Percentiles rank a stretch among this genome's conserved stretches.
Evolutionary conservation across 352 stramenopile species (phyloP).

Genomic region (Achlya hypogyna): DNA sequence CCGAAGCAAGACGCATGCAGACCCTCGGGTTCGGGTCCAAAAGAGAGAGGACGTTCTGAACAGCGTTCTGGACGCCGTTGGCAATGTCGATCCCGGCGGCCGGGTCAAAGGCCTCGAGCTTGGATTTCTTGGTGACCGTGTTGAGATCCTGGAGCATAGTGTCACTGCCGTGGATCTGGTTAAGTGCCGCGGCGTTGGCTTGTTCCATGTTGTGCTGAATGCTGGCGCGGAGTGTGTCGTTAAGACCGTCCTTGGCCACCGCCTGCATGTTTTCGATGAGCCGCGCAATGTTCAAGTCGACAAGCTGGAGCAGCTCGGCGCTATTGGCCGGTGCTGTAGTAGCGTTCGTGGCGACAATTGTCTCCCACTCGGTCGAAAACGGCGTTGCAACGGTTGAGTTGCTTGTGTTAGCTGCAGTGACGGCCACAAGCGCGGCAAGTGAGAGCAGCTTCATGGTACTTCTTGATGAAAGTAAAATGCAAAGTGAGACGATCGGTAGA

Average conservation of each 20-base stretch:
- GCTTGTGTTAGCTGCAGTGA: too few species aligned
- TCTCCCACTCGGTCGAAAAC: too few species aligned
- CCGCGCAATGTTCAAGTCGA: background rate
- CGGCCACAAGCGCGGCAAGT: too few species aligned
- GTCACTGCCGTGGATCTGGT: background rate
- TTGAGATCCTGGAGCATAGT: background rate
- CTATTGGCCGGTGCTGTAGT: too few species aligned
- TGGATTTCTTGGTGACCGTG: background rate
- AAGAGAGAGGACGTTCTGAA: background rate
- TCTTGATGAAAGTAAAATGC: too few species aligned
- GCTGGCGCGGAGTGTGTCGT: background rate
- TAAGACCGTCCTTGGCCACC: conserved; percentile 1
- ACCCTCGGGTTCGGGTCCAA: background rate
- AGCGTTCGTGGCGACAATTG: too few species aligned
- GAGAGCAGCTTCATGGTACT: too few species aligned
- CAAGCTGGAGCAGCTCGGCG: background rate
- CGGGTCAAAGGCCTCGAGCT: background rate
- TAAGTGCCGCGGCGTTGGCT: background rate
- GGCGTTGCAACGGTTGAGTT: too few species aligned
- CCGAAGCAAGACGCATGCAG: background rate
- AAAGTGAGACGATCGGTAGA: too few species aligned
- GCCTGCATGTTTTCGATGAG: background rate
- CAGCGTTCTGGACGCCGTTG: background rate
- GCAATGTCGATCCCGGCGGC: background rate
- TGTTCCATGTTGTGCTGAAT: background rate